Conservation (phyloP, 192 early-diverging fungal species). For the Podila clonocystis region DNA sequence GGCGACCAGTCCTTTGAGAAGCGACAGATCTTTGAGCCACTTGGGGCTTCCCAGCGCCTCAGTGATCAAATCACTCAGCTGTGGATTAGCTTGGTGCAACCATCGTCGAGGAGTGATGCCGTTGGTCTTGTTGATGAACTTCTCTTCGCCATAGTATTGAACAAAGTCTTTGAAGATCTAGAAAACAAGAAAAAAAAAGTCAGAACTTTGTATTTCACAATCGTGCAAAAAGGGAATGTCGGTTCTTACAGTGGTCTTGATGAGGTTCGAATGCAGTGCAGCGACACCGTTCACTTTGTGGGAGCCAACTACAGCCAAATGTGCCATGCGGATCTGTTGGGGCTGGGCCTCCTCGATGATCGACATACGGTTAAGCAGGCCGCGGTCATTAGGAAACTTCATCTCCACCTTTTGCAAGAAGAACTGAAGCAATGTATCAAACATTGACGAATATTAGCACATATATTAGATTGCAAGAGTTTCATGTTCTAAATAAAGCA, state of each 20-base stretch:
- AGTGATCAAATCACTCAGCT: slow-evolving; percentile 83
- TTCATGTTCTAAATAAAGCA: background rate
- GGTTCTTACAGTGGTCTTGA: slow-evolving; percentile 68
- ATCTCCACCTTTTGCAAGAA: slow-evolving; percentile 96
- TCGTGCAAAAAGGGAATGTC: background rate
- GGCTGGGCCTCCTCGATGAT: slow-evolving; percentile 94
- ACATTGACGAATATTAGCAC: background rate
- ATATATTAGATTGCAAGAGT: background rate
- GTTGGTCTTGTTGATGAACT: slow-evolving; percentile 98
- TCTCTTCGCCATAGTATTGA: slow-evolving; percentile 82
- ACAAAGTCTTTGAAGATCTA: slow-evolving; percentile 94
- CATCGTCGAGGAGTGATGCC: slow-evolving; percentile 97
- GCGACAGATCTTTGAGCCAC: slow-evolving; percentile 82
- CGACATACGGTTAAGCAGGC: slow-evolving; percentile 85
- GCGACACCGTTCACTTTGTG: slow-evolving; percentile 99
- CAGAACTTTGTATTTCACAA: too few species aligned
- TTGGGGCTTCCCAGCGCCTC: slow-evolving; percentile 76
- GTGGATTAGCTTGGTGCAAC: slow-evolving; percentile 97
- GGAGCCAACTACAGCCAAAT: slow-evolving; percentile 90
- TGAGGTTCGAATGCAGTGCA: slow-evolving; percentile 83
- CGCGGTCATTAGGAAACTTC: slow-evolving; percentile 87
- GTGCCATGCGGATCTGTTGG: slow-evolving; percentile 98
- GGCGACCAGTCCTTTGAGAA: slow-evolving; percentile 72
- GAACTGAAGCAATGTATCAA: slow-evolving; percentile 56
- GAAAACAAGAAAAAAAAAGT: slow-evolving; percentile 8